Conservation (phyloP, 331 rosid genomes). For the Telfairia occidentalis region DNA sequence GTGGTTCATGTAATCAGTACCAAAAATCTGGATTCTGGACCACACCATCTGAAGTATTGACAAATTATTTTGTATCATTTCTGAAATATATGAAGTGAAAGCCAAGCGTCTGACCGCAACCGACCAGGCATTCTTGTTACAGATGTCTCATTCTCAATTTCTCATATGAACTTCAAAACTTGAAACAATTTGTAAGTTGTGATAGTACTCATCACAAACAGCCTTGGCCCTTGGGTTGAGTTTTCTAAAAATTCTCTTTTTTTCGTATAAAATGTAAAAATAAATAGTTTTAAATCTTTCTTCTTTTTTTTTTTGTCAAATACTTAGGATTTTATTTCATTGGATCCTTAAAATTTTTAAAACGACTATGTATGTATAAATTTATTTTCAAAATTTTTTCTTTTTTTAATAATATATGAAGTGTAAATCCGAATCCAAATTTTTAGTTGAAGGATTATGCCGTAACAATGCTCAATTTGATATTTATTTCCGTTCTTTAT, state of each 20-base stretch:
- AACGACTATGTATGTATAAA: too few relatives aligned
- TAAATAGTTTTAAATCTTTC: too few relatives aligned
- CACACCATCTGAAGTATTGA: background rate
- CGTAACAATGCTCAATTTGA: too few relatives aligned
- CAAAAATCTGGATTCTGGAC: background rate
- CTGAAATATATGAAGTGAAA: background rate
- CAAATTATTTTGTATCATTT: background rate
- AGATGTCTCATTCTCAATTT: background rate
- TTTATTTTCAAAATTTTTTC: too few relatives aligned
- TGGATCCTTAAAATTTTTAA: too few relatives aligned
- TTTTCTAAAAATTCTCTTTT: background rate
- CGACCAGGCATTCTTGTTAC: background rate
- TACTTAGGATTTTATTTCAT: too few relatives aligned
- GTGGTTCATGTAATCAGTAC: background rate
- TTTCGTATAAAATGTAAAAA: too few relatives aligned
- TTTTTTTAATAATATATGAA: too few relatives aligned
- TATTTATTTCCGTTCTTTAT: too few relatives aligned
- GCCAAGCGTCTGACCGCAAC: background rate
- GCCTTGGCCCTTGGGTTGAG: background rate
- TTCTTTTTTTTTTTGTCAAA: too few relatives aligned
- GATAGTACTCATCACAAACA: background rate
- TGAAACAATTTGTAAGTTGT: background rate
- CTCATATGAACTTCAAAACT: background rate
- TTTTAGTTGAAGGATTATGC: too few relatives aligned
- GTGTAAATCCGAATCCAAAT: too few relatives aligned